phyloP scores from a whole-genome alignment of 805 yeast genomes.

The Candida maris region DNA sequence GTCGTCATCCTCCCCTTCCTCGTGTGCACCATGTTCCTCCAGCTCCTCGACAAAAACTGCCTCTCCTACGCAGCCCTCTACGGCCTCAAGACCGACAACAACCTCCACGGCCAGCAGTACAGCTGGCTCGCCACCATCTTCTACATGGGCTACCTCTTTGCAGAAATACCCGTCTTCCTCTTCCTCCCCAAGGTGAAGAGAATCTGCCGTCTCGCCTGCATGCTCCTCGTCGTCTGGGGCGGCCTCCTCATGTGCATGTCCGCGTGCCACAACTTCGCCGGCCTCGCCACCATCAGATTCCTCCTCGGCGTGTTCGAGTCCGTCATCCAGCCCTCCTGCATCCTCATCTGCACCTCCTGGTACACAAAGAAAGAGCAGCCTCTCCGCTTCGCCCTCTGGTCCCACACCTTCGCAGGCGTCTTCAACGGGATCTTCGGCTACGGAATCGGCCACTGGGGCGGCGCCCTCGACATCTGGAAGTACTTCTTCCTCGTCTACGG shows the following conservation, averaged over 20 bases:
- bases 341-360: conserved; percentile 35
- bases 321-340: conserved; percentile 33
- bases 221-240: conserved; percentile 44
- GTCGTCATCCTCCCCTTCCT: conserved; percentile 24
- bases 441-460: conserved; percentile 28
- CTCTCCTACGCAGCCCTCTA: conserved; percentile 44
- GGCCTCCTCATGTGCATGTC: conserved; percentile 44
- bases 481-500: conserved; percentile 34
- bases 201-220: conserved; percentile 32
- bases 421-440: conserved; percentile 32
- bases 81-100: conserved; percentile 38
- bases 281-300: conserved; percentile 45
- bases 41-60: conserved; percentile 40
- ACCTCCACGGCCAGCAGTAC: conserved; percentile 42
- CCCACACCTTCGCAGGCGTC: conserved; percentile 30
- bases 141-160: conserved; percentile 59
- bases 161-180: conserved; percentile 48
- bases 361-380: conserved; percentile 33
- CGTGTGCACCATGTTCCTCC: conserved; percentile 27
- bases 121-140: conserved; percentile 60
- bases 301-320: conserved; percentile 45
- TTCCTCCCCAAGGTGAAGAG: conserved; percentile 30
- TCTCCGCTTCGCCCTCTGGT: conserved; percentile 30
- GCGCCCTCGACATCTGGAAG: conserved; percentile 29
- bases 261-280: conserved; percentile 42